phyloP scores from a whole-genome alignment of 2,329 filamentous ascomycete species.

The Calonectria fujianensis region DNA sequence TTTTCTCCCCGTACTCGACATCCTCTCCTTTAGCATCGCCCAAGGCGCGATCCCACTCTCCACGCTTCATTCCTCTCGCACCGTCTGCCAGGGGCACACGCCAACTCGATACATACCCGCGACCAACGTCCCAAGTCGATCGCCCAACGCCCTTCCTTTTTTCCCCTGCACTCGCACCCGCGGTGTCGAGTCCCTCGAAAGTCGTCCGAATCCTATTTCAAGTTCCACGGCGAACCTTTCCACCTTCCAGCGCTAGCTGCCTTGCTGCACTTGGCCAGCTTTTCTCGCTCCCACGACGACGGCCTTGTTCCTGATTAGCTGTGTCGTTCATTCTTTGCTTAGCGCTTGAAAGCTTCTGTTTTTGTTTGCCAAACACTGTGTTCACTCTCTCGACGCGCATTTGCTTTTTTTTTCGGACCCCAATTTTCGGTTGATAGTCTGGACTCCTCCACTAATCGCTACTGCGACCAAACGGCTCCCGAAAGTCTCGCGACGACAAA shows the following conservation, averaged over 20 bases:
- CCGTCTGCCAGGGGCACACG: constrained; percentile 45
- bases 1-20: constrained; percentile 45
- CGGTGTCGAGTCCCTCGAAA: constrained; percentile 51
- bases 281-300: constrained; percentile 43
- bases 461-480: constrained; percentile 21
- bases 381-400: constrained; percentile 21
- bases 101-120: constrained; percentile 23
- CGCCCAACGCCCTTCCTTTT: constrained; percentile 36
- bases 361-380: constrained; percentile 32
- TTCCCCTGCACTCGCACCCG: constrained; percentile 51
- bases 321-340: constrained; percentile 45
- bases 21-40: constrained; percentile 44
- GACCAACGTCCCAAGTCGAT: constrained; percentile 20
- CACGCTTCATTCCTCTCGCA: constrained; percentile 44
- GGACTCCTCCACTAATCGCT: constrained; percentile 4
- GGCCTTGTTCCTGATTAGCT: constrained; percentile 48
- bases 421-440: constrained; percentile 39
- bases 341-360: constrained; percentile 34
- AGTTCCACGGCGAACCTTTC: constrained; percentile 47
- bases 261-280: constrained; percentile 54
- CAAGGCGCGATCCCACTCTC: constrained; percentile 46
- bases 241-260: constrained; percentile 48
- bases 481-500: constrained; percentile 44
- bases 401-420: constrained; percentile 14
- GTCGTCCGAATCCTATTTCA: constrained; percentile 18